Evolutionary conservation across 352 stramenopile species (phyloP).

Genomic region (Phytophthora lateralis): DNA sequence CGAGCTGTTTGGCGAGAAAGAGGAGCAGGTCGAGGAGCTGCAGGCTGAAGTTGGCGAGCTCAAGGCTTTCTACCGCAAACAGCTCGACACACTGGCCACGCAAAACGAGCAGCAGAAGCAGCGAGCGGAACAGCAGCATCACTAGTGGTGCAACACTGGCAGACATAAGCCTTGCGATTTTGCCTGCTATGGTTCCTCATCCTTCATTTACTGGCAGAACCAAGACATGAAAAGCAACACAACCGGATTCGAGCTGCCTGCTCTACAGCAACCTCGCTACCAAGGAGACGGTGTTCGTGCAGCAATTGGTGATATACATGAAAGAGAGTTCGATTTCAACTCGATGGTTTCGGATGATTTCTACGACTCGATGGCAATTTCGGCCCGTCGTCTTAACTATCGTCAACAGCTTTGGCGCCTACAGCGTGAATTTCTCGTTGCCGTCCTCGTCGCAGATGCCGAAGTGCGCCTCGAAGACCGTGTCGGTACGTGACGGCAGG

Average conservation of each 20-base stretch:
- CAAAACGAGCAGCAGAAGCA: constrained; percentile 47
- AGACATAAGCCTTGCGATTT: constrained; percentile 14
- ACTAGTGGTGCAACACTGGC: constrained; percentile 15
- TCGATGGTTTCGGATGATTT: background rate
- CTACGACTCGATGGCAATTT: background rate
- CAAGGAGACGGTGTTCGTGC: background rate
- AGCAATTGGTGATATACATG: background rate
- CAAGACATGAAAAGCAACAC: background rate
- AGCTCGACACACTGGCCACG: constrained; percentile 69
- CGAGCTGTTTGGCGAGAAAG: constrained; percentile 86
- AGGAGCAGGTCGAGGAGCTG: constrained; percentile 86
- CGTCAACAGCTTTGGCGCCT: constrained; percentile 1
- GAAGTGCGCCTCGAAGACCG: constrained; percentile 56
- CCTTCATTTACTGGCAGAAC: background rate
- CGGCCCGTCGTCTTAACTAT: background rate
- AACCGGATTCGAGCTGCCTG: background rate
- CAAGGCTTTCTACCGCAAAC: constrained; percentile 81
- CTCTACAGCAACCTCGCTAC: background rate
- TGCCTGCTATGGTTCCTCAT: background rate
- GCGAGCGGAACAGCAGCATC: constrained; percentile 36
- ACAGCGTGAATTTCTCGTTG: constrained; percentile 47
- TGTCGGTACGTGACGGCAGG: constrained; percentile 48
- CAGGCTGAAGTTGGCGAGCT: constrained; percentile 78
- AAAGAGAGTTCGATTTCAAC: background rate
- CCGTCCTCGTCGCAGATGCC: constrained; percentile 43